Conservation (phyloP, 148 eudicot species). For the Cornus controversa region DNA sequence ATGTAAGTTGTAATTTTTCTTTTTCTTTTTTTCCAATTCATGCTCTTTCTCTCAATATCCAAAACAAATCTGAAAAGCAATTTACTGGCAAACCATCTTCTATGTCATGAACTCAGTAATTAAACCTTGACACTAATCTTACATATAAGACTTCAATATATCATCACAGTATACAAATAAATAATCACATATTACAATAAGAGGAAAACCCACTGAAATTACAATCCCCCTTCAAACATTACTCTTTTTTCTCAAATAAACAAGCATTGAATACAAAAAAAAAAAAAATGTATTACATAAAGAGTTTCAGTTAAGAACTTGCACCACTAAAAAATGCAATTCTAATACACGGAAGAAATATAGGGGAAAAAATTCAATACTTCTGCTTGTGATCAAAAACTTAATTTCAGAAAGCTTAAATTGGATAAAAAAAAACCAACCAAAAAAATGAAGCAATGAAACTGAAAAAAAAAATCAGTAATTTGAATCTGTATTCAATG, state of each 20-base stretch:
- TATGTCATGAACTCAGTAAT: not conserved
- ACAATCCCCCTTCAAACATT: not conserved
- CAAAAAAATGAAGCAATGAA: not conserved
- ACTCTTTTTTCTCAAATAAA: not conserved
- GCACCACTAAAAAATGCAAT: not conserved
- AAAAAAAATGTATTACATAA: not conserved
- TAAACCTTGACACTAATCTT: not conserved
- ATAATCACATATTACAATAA: conserved; percentile 11
- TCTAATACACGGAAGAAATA: not conserved
- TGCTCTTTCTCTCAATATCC: too few relatives aligned
- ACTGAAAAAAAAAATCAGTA: not conserved
- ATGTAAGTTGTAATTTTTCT: too few relatives aligned
- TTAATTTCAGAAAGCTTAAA: conserved; percentile 4
- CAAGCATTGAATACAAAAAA: not conserved
- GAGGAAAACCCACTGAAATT: conserved; percentile 10
- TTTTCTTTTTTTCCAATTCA: too few relatives aligned
- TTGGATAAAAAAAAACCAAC: not conserved
- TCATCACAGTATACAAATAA: not conserved
- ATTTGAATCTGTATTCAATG: not conserved
- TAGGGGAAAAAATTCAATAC: not conserved
- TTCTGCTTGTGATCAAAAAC: not conserved
- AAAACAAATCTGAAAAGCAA: too few relatives aligned
- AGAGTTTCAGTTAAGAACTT: not conserved
- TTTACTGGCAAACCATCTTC: too few relatives aligned
- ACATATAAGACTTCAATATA: not conserved